Percentiles rank a stretch among this genome's conserved stretches.
These are phyloP conservation scores for Lagenidium giganteum DNA, from an alignment of 352 stramenopile genomes.

Conservation along the genomic window DNA sequence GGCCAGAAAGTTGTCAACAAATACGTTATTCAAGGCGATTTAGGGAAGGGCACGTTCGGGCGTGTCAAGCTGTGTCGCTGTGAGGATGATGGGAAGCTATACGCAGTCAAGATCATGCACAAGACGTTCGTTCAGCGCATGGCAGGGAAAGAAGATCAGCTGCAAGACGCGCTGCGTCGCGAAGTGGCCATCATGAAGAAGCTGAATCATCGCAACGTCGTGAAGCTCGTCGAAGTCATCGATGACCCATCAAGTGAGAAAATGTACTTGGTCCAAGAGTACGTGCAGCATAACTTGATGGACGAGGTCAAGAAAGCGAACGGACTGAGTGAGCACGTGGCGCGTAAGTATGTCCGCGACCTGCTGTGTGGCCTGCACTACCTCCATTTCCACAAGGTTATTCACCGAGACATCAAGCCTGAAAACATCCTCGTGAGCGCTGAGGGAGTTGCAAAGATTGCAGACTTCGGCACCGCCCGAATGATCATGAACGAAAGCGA, in stretches of 20 bases:
- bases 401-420: slow-evolving; percentile 92
- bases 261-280: slow-evolving; percentile 95
- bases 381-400: slow-evolving; percentile 91
- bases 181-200: slow-evolving; percentile 98
- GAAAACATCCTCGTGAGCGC: slow-evolving; percentile 84
- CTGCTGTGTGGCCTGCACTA: slow-evolving; percentile 88
- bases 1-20: slow-evolving; percentile 91
- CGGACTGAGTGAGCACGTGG: slow-evolving; percentile 56
- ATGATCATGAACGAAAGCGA: slow-evolving; percentile 90
- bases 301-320: slow-evolving; percentile 78
- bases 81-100: slow-evolving; percentile 75
- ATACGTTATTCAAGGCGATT: slow-evolving; percentile 89
- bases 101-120: slow-evolving; percentile 89
- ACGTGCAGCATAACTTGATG: slow-evolving; percentile 91
- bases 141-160: slow-evolving; percentile 79
- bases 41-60: slow-evolving; percentile 90
- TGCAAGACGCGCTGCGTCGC: slow-evolving; percentile 75
- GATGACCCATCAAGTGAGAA: slow-evolving; percentile 92
- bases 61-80: slow-evolving; percentile 80
- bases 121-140: slow-evolving; percentile 88
- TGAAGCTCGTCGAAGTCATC: slow-evolving; percentile 93
- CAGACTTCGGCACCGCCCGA: slow-evolving; percentile 85
- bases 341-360: slow-evolving; percentile 87
- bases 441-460: slow-evolving; percentile 85
- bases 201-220: slow-evolving; percentile 90